phyloP scores from a whole-genome alignment of 306 rosid genomes.

The Cicer judaicum region DNA sequence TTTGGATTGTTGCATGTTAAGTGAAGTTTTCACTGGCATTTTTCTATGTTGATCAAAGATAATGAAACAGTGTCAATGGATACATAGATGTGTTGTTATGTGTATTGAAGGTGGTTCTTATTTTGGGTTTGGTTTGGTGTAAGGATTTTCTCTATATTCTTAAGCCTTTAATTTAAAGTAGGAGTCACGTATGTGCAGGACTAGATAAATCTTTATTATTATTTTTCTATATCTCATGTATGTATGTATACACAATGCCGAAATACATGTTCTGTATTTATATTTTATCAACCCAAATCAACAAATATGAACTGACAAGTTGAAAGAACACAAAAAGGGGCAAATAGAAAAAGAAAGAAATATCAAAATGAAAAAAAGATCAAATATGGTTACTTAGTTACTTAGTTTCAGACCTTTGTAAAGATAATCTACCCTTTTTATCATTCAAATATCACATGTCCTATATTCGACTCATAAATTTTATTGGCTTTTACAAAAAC shows the following conservation, averaged over 20 bases:
- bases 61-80: background rate
- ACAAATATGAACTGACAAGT: conserved; percentile 21
- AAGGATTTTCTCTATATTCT: background rate
- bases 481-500: conserved; percentile 37
- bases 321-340: background rate
- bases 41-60: background rate
- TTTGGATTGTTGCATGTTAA: background rate
- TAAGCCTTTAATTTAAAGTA: background rate
- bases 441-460: conserved; percentile 5
- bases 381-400: background rate
- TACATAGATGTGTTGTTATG: background rate
- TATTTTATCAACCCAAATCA: conserved; percentile 28
- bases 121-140: background rate
- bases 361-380: background rate
- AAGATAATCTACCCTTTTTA: background rate
- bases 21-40: background rate
- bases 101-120: background rate
- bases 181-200: background rate
- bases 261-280: conserved; percentile 9
- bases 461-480: conserved; percentile 7
- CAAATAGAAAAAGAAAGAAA: background rate
- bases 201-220: background rate
- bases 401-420: background rate
- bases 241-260: background rate
- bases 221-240: background rate